phyloP scores from a whole-genome alignment of 108 stramenopile genomes.

The Fragilaria radians region DNA sequence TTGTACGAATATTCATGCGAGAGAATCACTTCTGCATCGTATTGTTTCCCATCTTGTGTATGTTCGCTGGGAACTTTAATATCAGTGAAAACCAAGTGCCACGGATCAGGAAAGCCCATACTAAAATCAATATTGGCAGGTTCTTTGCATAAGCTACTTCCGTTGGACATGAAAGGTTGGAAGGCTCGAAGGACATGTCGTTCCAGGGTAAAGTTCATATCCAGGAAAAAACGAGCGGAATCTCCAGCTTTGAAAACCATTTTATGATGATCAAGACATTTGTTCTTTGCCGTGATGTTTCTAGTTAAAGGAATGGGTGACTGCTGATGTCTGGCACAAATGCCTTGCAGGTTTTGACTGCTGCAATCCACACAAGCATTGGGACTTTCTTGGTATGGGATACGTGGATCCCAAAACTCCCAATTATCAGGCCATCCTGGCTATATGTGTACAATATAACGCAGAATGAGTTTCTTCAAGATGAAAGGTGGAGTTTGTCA shows the following conservation, averaged over 20 bases:
- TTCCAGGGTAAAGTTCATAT: constrained; percentile 1
- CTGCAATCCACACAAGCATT: constrained; percentile 6
- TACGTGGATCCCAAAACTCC: constrained; percentile 6
- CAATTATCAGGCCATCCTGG: constrained; percentile 43
- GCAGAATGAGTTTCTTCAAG: too few relatives aligned
- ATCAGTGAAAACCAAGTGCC: constrained; percentile 37
- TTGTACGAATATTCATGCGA: constrained; percentile 14
- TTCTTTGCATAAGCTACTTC: constrained; percentile 2
- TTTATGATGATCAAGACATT: constrained; percentile 7
- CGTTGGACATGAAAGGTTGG: constrained; percentile 1
- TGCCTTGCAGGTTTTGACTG: background rate
- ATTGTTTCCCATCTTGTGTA: constrained; percentile 37
- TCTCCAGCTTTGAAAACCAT: constrained; percentile 11
- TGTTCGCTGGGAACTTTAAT: constrained; percentile 40
- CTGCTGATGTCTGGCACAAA: constrained; percentile 17
- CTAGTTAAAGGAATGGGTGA: constrained; percentile 59
- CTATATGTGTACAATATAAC: too few relatives aligned
- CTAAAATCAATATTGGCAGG: constrained; percentile 23
- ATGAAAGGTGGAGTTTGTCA: too few relatives aligned
- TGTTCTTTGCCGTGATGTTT: constrained; percentile 12
- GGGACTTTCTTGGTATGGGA: constrained; percentile 3
- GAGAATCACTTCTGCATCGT: constrained; percentile 40
- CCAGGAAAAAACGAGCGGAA: background rate
- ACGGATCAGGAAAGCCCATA: constrained; percentile 42
- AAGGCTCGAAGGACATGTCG: constrained; percentile 15